Conservation (phyloP, 495 filamentous ascomycete genomes). For the Penicillium angulare region DNA sequence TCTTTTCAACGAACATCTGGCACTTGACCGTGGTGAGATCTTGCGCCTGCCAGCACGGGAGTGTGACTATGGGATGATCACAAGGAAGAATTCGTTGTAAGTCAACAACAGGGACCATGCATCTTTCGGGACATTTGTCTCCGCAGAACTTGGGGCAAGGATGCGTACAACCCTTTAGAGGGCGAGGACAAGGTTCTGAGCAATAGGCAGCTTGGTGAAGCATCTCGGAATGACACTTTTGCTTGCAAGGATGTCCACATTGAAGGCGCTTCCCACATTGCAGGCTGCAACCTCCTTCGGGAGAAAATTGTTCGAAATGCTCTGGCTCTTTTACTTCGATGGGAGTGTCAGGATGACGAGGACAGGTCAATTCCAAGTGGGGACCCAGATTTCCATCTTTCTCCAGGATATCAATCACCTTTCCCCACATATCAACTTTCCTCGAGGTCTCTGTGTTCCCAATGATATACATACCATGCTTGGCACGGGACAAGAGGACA, state of each 20-base stretch:
- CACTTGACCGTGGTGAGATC: conserved; percentile 37
- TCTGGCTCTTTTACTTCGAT: conserved; percentile 59
- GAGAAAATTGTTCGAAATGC: conserved; percentile 59
- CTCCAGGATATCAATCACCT: conserved; percentile 58
- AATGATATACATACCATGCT: conserved; percentile 84
- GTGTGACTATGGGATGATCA: conserved; percentile 48
- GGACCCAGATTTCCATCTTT: conserved; percentile 50
- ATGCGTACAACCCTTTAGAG: conserved; percentile 58
- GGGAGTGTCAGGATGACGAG: conserved; percentile 60
- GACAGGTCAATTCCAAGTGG: conserved; percentile 59
- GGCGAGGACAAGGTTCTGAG: conserved; percentile 57
- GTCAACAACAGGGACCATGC: conserved; percentile 35
- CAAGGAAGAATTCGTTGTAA: conserved; percentile 53
- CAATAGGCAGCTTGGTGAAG: conserved; percentile 66
- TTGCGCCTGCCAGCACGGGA: conserved; percentile 55
- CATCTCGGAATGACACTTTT: conserved; percentile 66
- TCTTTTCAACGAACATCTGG: conserved; percentile 35
- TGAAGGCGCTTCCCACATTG: conserved; percentile 58
- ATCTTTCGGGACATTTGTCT: conserved; percentile 52
- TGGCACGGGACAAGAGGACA: conserved; percentile 67
- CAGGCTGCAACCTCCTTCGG: conserved; percentile 69
- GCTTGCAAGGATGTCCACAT: conserved; percentile 71
- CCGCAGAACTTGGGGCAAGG: conserved; percentile 61
- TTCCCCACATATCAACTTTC: conserved; percentile 65
- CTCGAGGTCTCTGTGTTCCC: conserved; percentile 62